Evolutionary conservation across 2,329 filamentous ascomycete genomes (phyloP).

Genomic region (Colletotrichum sp.): DNA sequence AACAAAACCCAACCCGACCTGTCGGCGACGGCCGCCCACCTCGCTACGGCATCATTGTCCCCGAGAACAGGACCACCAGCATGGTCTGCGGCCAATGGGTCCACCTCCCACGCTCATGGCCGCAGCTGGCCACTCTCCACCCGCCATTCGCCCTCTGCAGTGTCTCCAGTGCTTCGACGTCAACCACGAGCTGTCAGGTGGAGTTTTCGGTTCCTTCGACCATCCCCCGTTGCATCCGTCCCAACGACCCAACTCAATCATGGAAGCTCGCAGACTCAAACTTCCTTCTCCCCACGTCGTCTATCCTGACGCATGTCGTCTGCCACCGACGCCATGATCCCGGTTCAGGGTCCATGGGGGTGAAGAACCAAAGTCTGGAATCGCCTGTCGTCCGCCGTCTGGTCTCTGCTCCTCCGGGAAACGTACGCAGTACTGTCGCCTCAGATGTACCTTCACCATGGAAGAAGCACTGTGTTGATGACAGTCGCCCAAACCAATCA

Average conservation of each 20-base stretch:
- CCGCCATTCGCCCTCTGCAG: background rate
- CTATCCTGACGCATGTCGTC: background rate
- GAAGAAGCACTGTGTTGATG: background rate
- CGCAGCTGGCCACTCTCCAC: slow-evolving; percentile 2
- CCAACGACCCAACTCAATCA: background rate
- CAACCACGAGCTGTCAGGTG: slow-evolving; percentile 2
- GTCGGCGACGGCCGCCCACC: slow-evolving; percentile 7
- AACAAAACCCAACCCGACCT: background rate
- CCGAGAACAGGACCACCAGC: background rate
- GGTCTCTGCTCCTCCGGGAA: background rate
- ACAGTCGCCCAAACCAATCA: background rate
- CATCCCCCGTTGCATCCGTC: background rate
- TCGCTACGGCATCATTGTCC: background rate
- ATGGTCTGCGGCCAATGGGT: background rate
- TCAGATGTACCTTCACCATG: background rate
- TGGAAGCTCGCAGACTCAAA: background rate
- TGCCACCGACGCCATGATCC: background rate
- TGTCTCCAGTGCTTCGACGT: background rate
- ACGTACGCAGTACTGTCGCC: background rate
- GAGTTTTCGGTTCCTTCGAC: background rate
- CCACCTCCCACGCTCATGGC: slow-evolving; percentile 6
- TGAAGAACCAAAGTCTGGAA: background rate
- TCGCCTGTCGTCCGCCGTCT: background rate
- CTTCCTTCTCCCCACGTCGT: background rate
- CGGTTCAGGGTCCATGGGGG: background rate